Conservation (phyloP, 2,329 filamentous ascomycete genomes). For the Geosmithia putterillii region DNA sequence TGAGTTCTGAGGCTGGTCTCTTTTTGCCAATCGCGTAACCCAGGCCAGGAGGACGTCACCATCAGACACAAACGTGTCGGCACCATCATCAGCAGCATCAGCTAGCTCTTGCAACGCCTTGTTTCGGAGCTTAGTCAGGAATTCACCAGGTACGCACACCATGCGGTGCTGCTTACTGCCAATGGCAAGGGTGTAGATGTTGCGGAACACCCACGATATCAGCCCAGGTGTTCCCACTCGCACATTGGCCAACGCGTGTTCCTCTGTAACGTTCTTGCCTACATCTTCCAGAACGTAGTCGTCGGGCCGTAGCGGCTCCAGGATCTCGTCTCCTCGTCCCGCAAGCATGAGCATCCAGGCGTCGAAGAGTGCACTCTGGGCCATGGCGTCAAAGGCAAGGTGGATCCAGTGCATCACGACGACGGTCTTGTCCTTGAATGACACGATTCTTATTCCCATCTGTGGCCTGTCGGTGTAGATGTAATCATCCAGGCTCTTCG, state of each 20-base stretch:
- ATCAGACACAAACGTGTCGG: conserved; percentile 21
- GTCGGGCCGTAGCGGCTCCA: conserved; percentile 9
- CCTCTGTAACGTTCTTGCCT: conserved; percentile 9
- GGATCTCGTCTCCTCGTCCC: conserved; percentile 18
- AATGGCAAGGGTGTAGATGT: conserved; percentile 10
- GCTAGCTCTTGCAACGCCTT: conserved; percentile 13
- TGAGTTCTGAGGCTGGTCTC: not conserved
- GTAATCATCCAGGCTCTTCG: conserved; percentile 19
- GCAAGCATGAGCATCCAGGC: conserved; percentile 24
- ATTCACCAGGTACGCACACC: conserved; percentile 18
- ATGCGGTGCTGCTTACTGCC: conserved; percentile 16
- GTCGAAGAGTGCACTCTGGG: conserved; percentile 18
- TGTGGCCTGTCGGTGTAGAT: conserved; percentile 23
- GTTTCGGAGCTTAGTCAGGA: conserved; percentile 10
- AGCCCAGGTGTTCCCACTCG: conserved; percentile 8
- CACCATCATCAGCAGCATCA: conserved; percentile 1
- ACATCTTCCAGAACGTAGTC: conserved; percentile 15
- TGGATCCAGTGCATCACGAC: conserved; percentile 26
- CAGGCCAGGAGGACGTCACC: conserved; percentile 24
- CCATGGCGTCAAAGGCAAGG: conserved; percentile 25
- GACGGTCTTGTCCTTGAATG: conserved; percentile 27
- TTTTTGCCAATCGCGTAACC: conserved; percentile 15
- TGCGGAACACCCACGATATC: conserved; percentile 11
- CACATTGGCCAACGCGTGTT: conserved; percentile 7
- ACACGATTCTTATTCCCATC: conserved; percentile 26